Conservation (phyloP, 805 yeast genomes). For the Ogataea neopini region DNA sequence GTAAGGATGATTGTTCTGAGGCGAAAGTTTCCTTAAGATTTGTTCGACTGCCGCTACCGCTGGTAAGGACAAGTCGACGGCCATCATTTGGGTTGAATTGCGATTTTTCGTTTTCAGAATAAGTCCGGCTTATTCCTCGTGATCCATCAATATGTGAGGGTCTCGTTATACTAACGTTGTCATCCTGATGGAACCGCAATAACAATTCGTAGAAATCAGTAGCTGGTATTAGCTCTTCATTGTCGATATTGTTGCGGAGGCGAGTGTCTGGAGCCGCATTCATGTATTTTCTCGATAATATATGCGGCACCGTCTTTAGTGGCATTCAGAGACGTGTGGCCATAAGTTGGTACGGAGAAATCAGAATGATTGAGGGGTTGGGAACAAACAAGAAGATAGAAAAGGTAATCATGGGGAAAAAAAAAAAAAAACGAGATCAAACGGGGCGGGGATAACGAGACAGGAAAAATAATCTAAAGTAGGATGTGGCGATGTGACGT, state of each 20-base stretch:
- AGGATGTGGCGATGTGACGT: background rate
- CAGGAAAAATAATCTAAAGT: background rate
- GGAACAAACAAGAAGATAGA: background rate
- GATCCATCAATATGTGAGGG: background rate
- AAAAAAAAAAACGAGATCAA: background rate
- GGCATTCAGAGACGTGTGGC: slow-evolving; percentile 5
- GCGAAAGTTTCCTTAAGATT: background rate
- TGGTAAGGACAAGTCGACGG: slow-evolving; percentile 15
- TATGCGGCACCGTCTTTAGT: slow-evolving; percentile 1
- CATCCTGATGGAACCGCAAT: slow-evolving; percentile 10
- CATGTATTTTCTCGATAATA: background rate
- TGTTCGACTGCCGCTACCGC: slow-evolving; percentile 6
- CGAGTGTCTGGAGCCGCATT: slow-evolving; percentile 1
- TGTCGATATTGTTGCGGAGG: slow-evolving; percentile 28
- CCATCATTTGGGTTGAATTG: slow-evolving; percentile 50
- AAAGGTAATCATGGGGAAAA: background rate
- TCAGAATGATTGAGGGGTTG: background rate
- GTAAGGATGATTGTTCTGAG: background rate
- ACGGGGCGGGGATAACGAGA: background rate
- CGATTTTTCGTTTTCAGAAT: slow-evolving; percentile 64
- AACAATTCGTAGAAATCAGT: slow-evolving; percentile 25
- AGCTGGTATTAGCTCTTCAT: slow-evolving; percentile 33
- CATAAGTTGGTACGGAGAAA: background rate
- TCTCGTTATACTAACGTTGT: slow-evolving; percentile 5
- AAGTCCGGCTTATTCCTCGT: slow-evolving; percentile 35